These are phyloP conservation scores for Viola pubescens DNA, from an alignment of 441 rosid genomes.

Conservation along the genomic window DNA sequence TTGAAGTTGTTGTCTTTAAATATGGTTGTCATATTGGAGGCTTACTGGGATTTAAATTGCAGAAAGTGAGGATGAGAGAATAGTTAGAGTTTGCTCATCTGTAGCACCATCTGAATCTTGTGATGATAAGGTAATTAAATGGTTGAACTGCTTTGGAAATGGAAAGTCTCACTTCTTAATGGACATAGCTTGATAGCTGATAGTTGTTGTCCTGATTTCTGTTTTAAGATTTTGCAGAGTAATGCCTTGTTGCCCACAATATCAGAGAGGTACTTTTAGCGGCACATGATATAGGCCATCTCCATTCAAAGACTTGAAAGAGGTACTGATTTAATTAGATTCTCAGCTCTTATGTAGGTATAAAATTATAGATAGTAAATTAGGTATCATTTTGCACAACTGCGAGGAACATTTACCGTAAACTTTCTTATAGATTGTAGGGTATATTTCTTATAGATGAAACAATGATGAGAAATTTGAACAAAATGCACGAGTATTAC, in stretches of 20 bases:
- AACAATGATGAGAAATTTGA: too few relatives aligned
- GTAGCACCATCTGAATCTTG: constrained; percentile 50
- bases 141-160: constrained; percentile 2
- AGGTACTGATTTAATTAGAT: constrained; percentile 34
- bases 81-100: constrained; percentile 55
- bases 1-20: not conserved
- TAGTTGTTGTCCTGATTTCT: constrained; percentile 11
- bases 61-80: constrained; percentile 78
- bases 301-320: constrained; percentile 60
- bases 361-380: too few relatives aligned
- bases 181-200: constrained; percentile 6
- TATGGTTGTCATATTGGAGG: constrained; percentile 17
- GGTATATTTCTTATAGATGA: too few relatives aligned
- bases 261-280: constrained; percentile 43
- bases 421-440: too few relatives aligned
- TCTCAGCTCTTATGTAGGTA: not conserved
- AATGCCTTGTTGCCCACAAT: constrained; percentile 28
- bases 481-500: too few relatives aligned
- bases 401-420: too few relatives aligned
- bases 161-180: not conserved
- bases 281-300: constrained; percentile 46
- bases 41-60: constrained; percentile 32
- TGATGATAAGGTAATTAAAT: constrained; percentile 29
- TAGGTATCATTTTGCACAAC: too few relatives aligned
- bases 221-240: constrained; percentile 26